These are phyloP conservation scores for Populus tomentosa DNA, from an alignment of 441 rosid genomes.

Conservation along the genomic window DNA sequence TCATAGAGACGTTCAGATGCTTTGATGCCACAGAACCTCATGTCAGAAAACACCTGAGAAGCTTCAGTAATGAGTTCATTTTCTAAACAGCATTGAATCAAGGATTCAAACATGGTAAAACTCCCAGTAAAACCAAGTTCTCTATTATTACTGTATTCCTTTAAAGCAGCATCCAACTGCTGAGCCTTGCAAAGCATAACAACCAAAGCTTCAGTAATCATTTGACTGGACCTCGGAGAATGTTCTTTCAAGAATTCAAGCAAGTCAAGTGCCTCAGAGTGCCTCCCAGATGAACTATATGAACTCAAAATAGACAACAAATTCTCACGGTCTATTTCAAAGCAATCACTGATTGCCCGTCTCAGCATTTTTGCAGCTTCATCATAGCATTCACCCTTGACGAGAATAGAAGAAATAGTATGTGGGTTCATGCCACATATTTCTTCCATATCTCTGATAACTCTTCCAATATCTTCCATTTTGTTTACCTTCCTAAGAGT, in stretches of 20 bases:
- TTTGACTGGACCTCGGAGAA: constrained; percentile 38
- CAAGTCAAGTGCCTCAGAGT: constrained; percentile 76
- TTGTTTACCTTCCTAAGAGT: constrained; percentile 50
- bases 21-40: constrained; percentile 63
- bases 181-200: constrained; percentile 69
- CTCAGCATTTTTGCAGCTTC: constrained; percentile 68
- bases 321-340: constrained; percentile 50
- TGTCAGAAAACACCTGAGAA: constrained; percentile 79
- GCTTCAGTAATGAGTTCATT: constrained; percentile 64
- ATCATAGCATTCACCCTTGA: constrained; percentile 82
- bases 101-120: constrained; percentile 60
- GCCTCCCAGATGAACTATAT: constrained; percentile 72
- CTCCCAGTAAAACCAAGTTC: constrained; percentile 46
- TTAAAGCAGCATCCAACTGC: constrained; percentile 58
- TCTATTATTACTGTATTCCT: constrained; percentile 49
- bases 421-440: constrained; percentile 61
- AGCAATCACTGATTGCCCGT: constrained; percentile 48
- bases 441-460: constrained; percentile 72
- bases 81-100: constrained; percentile 65
- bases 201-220: constrained; percentile 64
- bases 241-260: constrained; percentile 69
- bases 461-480: constrained; percentile 54
- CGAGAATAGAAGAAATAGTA: constrained; percentile 65
- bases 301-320: constrained; percentile 70
- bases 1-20: constrained; percentile 49